Evolutionary conservation across 23 red algal species (phyloP).

Genomic region (Gracilaria gracilis): DNA sequence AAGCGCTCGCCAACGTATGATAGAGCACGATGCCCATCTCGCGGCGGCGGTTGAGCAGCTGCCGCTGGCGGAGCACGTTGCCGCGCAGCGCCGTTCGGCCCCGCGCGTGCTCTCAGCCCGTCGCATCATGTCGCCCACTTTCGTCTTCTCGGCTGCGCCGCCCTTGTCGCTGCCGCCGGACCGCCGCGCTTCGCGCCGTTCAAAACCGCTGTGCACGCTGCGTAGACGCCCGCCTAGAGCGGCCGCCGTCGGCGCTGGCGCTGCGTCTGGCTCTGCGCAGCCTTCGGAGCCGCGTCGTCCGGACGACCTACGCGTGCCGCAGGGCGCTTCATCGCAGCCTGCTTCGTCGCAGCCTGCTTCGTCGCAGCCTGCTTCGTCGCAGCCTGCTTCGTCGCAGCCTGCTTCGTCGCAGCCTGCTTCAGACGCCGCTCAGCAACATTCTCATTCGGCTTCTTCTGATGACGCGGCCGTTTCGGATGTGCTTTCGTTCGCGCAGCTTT

Average conservation of each 20-base stretch:
- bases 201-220: neutral
- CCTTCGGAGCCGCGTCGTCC: neutral
- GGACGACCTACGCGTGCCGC: neutral
- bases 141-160: neutral
- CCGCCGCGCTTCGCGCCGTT: neutral
- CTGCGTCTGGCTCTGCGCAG: neutral
- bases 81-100: neutral
- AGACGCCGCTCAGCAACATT: neutral
- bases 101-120: neutral
- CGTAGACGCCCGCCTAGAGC: neutral
- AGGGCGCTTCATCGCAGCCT: too few relatives aligned
- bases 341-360: neutral
- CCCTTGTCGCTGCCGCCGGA: neutral
- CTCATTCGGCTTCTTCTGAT: neutral
- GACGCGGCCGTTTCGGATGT: neutral
- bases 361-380: neutral
- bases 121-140: neutral
- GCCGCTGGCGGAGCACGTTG: too few relatives aligned
- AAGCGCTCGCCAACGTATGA: too few relatives aligned
- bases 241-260: constrained; percentile 1
- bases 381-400: neutral
- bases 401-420: neutral
- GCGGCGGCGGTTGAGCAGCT: neutral
- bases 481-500: constrained; percentile 18
- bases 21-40: neutral